Base-by-base conservation (phyloP, 805 yeast species). In the Candida easanensis region DNA sequence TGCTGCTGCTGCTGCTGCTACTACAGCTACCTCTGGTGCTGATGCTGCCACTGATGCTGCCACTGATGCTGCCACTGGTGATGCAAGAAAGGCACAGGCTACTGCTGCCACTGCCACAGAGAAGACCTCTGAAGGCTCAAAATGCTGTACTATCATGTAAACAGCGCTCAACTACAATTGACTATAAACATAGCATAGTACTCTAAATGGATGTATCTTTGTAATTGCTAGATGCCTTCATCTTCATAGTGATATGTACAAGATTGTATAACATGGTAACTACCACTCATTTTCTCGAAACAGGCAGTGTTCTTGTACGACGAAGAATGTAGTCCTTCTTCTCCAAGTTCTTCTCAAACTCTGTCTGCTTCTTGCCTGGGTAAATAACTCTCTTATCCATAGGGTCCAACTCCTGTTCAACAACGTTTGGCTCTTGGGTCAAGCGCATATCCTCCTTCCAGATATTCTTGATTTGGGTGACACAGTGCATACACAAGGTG, bases 401-500 rank as follows among this genome's bases (percentile, higher is more conserved):
- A 16, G 79, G 75, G 51, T 80, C 79, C 36, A 73, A 47, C 15
- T 56, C 57, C 35, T 61, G 70, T 50, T 56, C 49, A 19, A 41
- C 18, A 5, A 39, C 48, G 20, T 50, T 53, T 33, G 51, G 53
- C 35, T 45, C 46, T 49, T 58, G 42, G 44, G 51, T 48, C 50
- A 56, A 49, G 14, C 60, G 57, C 38, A 61, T 55, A 16, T 72
- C 70, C 5, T 58, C 53, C 53, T 78, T 83, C 87, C 96, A 88
- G 34, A 84, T 71, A 44, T 76, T 70, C 62, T 79, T 82, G 58
- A 93, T 84, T 61, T 89, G 89, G 25, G 76, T 79, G 45, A 88
- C 90, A 69, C 99, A 91, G 58, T 85, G 78, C 95, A 88, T 88
- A 67, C 99, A 91, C 56, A 91, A 72, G 44, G 89, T 81, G 64